Percentiles rank a stretch among this genome's conserved stretches.
Conservation (phyloP, 2,329 filamentous ascomycete genomes). For the Cladosporium sp. region DNA sequence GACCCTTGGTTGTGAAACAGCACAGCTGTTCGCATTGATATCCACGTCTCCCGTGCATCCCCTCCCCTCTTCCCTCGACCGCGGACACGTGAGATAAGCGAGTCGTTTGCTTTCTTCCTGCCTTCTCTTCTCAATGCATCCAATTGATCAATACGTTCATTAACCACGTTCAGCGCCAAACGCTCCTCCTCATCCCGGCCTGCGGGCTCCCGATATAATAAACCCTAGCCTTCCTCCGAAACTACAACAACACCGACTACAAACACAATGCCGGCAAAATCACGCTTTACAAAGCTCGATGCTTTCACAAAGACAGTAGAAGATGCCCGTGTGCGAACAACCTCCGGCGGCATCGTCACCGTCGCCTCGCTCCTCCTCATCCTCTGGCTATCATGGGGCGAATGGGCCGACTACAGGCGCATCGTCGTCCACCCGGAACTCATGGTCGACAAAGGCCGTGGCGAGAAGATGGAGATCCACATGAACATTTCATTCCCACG, state of each 20-base stretch:
- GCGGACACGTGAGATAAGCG: constrained; percentile 1
- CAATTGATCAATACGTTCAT: constrained; percentile 8
- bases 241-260: not conserved
- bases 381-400: constrained; percentile 83
- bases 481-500: constrained; percentile 94
- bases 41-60: not conserved
- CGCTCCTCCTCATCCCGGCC: not conserved
- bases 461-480: constrained; percentile 98
- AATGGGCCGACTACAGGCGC: constrained; percentile 90
- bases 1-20: not conserved
- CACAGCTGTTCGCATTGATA: not conserved
- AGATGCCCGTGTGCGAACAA: constrained; percentile 78
- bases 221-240: not conserved
- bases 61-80: not conserved
- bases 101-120: not conserved
- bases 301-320: constrained; percentile 99
- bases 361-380: constrained; percentile 86
- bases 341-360: constrained; percentile 37
- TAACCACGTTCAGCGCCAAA: not conserved
- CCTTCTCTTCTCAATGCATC: not conserved
- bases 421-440: constrained; percentile 86
- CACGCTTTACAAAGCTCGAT: constrained; percentile 91
- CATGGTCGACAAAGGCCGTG: constrained; percentile 93
- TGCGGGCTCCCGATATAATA: constrained; percentile 2
- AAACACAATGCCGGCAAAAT: constrained; percentile 73